These are phyloP conservation scores for Entoloma clypeatum DNA, from an alignment of 1,284 basidiomycete species.

Conservation along the genomic window DNA sequence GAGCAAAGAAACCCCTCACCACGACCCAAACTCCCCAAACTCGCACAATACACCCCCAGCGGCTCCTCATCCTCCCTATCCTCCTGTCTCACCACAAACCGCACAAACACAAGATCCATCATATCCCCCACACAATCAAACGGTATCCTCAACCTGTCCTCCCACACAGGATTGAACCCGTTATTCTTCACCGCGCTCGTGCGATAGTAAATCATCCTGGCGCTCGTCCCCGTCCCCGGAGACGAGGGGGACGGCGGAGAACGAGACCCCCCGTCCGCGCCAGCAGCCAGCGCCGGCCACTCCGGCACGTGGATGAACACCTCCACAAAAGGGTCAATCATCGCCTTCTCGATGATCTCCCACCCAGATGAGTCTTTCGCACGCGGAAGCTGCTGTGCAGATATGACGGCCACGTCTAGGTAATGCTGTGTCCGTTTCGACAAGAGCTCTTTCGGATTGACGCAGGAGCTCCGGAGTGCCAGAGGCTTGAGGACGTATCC, in stretches of 20 bases:
- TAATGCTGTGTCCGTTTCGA: constrained; percentile 54
- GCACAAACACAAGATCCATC: constrained; percentile 79
- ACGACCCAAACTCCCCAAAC: constrained; percentile 61
- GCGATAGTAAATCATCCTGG: constrained; percentile 46
- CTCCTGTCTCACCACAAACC: constrained; percentile 70
- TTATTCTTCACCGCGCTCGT: constrained; percentile 75
- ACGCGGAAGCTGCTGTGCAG: constrained; percentile 86
- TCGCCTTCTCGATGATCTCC: constrained; percentile 46
- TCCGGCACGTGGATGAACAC: constrained; percentile 77
- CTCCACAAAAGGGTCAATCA: constrained; percentile 77
- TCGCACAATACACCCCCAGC: constrained; percentile 69
- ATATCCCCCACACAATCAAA: constrained; percentile 76
- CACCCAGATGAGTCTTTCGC: constrained; percentile 57
- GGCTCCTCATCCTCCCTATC: constrained; percentile 60
- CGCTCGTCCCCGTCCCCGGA: constrained; percentile 32
- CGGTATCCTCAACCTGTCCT: constrained; percentile 65
- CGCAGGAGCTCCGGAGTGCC: constrained; percentile 50
- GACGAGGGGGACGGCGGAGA: constrained; percentile 14
- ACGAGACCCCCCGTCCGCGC: constrained; percentile 13
- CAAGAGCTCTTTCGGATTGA: constrained; percentile 59
- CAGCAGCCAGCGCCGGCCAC: constrained; percentile 38
- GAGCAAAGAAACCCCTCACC: too few relatives aligned
- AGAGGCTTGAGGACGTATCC: constrained; percentile 93
- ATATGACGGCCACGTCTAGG: constrained; percentile 75
- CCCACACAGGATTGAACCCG: constrained; percentile 89